Base-by-base conservation (phyloP, 495 filamentous ascomycete genomes). In the Annulohypoxylon bovei region DNA sequence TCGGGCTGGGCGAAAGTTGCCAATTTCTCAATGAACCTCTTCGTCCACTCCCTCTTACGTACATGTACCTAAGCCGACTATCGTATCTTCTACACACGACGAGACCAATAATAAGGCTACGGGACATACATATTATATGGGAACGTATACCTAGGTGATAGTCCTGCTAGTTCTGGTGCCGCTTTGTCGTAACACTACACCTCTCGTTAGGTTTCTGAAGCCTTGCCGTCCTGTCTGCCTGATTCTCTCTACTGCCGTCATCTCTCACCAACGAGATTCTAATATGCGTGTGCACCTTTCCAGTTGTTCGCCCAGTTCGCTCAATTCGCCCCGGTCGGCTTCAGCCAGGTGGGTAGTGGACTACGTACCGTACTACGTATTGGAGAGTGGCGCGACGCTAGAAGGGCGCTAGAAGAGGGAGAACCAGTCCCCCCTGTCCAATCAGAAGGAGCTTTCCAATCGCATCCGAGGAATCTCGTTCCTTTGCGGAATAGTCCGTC, bases 371-470 rank as follows among this genome's bases (percentile, higher is more conserved):
- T 53, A 32, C 68, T 59, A 62, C 62, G 68, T 65, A 64, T 64
- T 35, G 28, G 53, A 76, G 63, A 62, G 72, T 73, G 75, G 77
- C 77, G 72, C 68, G 49, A 77, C 75, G 73, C 77, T 79, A 79
- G 77, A 79, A 79, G 57, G 70, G 62, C 77, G 71, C 75, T 79
- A 79, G 77, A 79, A 79, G 71, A 62, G 61, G 68, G 53, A 67
- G 70, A 71, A 72, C 32, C 57, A 53, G 52, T 37, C 32, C 32
- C 47, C 25, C 33, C 27, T 27, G 28, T 14, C 76, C 76, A 78
- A 78, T 78, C 71, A 78, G 27, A 68, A 49, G 40, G 63, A 27
- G 9, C 22, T 27, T 35, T 52, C 54, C 67, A 64, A 63, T 63
- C 55, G 57, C 69, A 58, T 58, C 54, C 57, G 67, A 75, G 59